phyloP scores from a whole-genome alignment of 2,329 filamentous ascomycete genomes.

The Albophoma yamanashiensis region DNA sequence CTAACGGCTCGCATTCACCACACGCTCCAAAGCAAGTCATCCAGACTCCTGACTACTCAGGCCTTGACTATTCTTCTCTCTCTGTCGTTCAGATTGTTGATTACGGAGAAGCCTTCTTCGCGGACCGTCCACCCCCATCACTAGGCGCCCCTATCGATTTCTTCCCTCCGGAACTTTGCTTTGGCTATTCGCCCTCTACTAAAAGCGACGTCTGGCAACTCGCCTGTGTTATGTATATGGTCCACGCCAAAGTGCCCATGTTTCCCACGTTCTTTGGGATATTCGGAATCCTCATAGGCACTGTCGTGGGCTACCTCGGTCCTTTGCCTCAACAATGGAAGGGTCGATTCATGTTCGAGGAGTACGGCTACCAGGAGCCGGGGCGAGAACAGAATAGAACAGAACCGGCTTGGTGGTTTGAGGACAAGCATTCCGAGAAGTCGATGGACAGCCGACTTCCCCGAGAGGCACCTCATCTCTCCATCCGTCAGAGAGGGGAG shows the following conservation, averaged over 20 bases:
- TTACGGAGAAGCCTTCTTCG: conserved; percentile 4
- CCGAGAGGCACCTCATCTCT: conserved; percentile 1
- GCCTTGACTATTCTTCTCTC: conserved; percentile 2
- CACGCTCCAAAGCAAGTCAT: conserved; percentile 4
- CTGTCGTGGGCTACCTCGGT: neutral
- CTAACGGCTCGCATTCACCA: neutral
- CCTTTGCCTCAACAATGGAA: conserved; percentile 3
- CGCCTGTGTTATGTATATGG: no score
- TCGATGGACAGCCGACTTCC: neutral
- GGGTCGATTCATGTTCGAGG: neutral
- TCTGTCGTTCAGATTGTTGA: conserved; percentile 1
- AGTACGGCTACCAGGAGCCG: conserved; percentile 3
- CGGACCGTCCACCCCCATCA: conserved; percentile 1
- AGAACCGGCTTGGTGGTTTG: conserved; percentile 5
- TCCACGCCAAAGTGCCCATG: no score
- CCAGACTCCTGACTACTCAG: neutral
- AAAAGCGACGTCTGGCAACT: conserved; percentile 5
- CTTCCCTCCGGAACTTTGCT: conserved; percentile 5
- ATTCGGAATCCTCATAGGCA: conserved; percentile 4
- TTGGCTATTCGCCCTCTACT: conserved; percentile 2
- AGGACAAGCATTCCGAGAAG: neutral
- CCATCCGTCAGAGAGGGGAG: neutral
- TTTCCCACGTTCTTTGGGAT: conserved; percentile 1
- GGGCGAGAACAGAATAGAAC: neutral
- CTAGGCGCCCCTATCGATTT: conserved; percentile 3